Base-by-base conservation (phyloP, 1,284 basidiomycete species). In the Marasmius oreades region DNA sequence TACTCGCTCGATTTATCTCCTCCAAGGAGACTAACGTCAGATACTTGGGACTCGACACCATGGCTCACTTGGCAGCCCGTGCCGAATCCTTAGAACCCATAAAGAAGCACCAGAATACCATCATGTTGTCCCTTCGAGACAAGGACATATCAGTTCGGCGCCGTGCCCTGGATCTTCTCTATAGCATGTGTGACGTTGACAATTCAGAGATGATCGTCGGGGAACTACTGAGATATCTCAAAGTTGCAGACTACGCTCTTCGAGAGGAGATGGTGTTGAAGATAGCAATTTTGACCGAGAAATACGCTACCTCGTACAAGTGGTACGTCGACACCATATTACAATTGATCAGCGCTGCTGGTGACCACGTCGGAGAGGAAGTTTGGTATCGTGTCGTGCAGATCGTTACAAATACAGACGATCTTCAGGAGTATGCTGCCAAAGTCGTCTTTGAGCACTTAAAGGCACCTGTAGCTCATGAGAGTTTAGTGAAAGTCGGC, bases 361-460 rank as follows among this genome's bases (percentile, higher is more conserved):
- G 97, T 51, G 97, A 98, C 67, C 95, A 98, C 69, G 95, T 99
- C 53, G 95, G 96, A 53, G 96, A 98, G 61, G 95, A 98, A 75
- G 95, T 99, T 26, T 99, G 97, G 97, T 98, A 96, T 72, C 91
- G 97, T 53, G 94, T 99, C 42, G 90, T 99, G 20, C 97, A 99
- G 70, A 97, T 99, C 59, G 94, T 98, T 31, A 97, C 94, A 51
- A 99, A 99, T 70, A 99, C 96, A 48, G 96, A 98, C 70, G 94
- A 98, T 71, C 78, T 99, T 37, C 93, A 96, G 70, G 81, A 90
- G 60, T 99, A 99, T 73, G 96, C 97, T 3, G 93, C 94, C 2
- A 88, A 88, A 64, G 94, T 94, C n/a, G 86, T 96, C 33, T 93
- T 95, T 65, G 90, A 94, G 66, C 90, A 98, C 66, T 77, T 99